Percentiles rank a stretch among this genome's conserved stretches.
These are phyloP conservation scores for Hortiboletus flavorubellus DNA, from an alignment of 768 basidiomycete species.

Conservation along the genomic window DNA sequence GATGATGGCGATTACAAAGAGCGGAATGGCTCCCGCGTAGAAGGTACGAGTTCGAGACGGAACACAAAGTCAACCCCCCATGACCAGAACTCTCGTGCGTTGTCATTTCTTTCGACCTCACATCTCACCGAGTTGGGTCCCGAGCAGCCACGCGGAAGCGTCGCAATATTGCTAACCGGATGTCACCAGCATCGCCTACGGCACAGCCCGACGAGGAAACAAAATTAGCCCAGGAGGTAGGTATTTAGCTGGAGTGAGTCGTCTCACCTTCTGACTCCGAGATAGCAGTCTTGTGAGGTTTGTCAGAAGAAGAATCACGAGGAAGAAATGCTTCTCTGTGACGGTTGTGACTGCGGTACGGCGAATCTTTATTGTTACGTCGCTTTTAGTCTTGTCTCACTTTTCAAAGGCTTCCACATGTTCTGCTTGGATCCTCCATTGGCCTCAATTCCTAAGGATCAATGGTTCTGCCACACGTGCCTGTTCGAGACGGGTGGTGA, in stretches of 20 bases:
- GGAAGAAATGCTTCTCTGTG: conserved; percentile 89
- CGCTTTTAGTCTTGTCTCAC: conserved; percentile 13
- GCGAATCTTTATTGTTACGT: conserved; percentile 18
- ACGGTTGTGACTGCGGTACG: conserved; percentile 78
- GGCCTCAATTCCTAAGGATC: conserved; percentile 78
- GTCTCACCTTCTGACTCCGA: conserved; percentile 21
- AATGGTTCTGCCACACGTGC: conserved; percentile 96
- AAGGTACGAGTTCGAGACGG: conserved; percentile 45
- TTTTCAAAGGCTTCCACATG: conserved; percentile 82
- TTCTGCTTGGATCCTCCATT: conserved; percentile 95
- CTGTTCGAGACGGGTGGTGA: conserved; percentile 90
- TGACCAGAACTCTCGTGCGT: conserved; percentile 45
- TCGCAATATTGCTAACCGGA: conserved; percentile 19
- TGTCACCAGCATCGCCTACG: conserved; percentile 20
- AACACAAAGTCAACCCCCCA: conserved; percentile 50
- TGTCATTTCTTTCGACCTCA: conserved; percentile 1
- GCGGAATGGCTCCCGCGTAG: conserved; percentile 40
- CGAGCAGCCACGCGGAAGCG: conserved; percentile 33
- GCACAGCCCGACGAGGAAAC: conserved; percentile 34
- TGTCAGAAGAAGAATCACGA: conserved; percentile 87
- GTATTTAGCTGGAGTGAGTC: conserved; percentile 17
- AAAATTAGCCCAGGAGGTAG: conserved; percentile 54
- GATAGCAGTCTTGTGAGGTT: conserved; percentile 85
- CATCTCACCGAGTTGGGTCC: conserved; percentile 17
- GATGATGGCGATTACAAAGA: conserved; percentile 70